Percentiles rank a stretch among this genome's conserved stretches.
These are phyloP conservation scores for Pleurotus tuoliensis DNA, from an alignment of 768 basidiomycete genomes.

Conservation along the genomic window DNA sequence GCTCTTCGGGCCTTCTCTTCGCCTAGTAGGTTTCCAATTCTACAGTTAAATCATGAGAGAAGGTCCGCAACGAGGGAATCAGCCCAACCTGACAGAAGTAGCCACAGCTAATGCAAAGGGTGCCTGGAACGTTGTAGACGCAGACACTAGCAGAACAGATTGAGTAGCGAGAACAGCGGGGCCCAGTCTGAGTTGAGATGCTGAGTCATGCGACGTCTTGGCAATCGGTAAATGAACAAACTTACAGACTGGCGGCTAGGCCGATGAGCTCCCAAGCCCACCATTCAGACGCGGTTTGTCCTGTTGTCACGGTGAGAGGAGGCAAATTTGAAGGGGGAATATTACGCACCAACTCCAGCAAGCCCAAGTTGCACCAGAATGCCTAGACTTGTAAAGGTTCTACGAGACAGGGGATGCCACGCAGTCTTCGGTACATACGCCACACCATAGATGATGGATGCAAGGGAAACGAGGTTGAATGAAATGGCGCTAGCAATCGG, in stretches of 20 bases:
- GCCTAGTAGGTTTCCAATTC: constrained; percentile 87
- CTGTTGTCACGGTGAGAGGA: constrained; percentile 19
- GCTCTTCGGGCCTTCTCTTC: constrained; percentile 75
- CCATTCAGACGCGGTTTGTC: constrained; percentile 89
- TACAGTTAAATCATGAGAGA: constrained; percentile 20
- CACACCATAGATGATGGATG: constrained; percentile 61
- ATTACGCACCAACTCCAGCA: constrained; percentile 64
- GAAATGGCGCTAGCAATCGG: constrained; percentile 87
- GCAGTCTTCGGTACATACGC: constrained; percentile 65
- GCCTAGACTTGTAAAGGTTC: constrained; percentile 65
- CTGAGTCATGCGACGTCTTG: no score
- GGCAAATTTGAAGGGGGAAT: not conserved
- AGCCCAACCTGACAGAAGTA: constrained; percentile 70
- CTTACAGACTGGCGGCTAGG: constrained; percentile 46
- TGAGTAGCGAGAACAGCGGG: constrained; percentile 83
- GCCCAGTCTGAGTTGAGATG: constrained; percentile 52
- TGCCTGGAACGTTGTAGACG: constrained; percentile 76
- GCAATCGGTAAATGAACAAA: not conserved
- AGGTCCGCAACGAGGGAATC: not conserved
- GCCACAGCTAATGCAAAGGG: constrained; percentile 83
- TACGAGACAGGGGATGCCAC: constrained; percentile 71
- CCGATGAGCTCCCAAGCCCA: constrained; percentile 94
- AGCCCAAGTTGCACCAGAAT: constrained; percentile 72
- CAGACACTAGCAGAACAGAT: constrained; percentile 76
- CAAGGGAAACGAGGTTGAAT: constrained; percentile 75